A percentile compares a stretch with the other conserved stretches of the same genome.
These are phyloP conservation scores for Diplocarpon rosae DNA, from an alignment of 2,329 filamentous ascomycete species.

Conservation along the genomic window DNA sequence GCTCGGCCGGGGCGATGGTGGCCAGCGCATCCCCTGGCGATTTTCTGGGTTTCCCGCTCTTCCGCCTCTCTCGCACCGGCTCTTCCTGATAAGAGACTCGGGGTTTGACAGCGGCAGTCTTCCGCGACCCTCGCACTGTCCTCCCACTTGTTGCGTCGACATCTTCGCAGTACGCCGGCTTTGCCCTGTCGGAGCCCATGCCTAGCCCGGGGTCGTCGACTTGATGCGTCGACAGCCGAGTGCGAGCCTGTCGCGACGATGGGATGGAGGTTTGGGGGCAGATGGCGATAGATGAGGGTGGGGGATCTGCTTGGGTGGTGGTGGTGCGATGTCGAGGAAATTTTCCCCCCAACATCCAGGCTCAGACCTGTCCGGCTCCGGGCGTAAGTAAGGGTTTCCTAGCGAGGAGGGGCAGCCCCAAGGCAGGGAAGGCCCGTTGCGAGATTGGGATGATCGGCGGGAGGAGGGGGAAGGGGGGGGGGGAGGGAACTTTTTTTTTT, in stretches of 20 bases:
- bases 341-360: no score
- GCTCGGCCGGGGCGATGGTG: constrained; percentile 5
- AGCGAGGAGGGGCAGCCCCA: no score
- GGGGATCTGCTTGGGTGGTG: neutral
- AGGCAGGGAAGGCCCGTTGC: no score
- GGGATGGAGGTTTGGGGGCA: neutral
- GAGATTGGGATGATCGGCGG: neutral
- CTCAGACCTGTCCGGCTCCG: no score
- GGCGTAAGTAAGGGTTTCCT: no score
- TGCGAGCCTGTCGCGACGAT: constrained; percentile 9
- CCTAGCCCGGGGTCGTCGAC: neutral
- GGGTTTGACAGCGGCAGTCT: constrained; percentile 20
- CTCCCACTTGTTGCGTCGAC: constrained; percentile 18
- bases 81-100: constrained; percentile 7
- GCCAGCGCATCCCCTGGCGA: constrained; percentile 3
- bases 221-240: constrained; percentile 3
- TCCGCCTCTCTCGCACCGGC: neutral
- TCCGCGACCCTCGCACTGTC: constrained; percentile 16
- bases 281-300: neutral
- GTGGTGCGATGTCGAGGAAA: neutral
- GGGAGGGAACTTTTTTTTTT: no score
- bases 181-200: constrained; percentile 13
- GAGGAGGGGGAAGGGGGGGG: no score
- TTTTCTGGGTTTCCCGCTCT: constrained; percentile 6
- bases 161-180: constrained; percentile 22